Evolutionary conservation across 257 asterid genomes (phyloP).

Genomic region (Leptodermis oblonga): DNA sequence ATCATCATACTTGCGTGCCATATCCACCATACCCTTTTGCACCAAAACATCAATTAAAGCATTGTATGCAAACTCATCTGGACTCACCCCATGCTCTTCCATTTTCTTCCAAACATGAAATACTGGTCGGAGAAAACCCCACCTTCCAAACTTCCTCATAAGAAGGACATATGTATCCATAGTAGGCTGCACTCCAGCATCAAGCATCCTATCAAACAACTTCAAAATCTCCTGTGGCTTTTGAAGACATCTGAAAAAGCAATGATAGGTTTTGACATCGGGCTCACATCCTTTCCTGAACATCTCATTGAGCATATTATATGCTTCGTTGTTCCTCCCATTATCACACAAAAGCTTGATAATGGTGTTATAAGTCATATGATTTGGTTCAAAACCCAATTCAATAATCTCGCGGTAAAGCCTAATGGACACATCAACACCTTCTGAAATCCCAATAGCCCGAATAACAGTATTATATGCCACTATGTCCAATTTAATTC

Average conservation of each 20-base stretch:
- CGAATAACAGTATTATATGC: constrained; percentile 78
- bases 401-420: constrained; percentile 78
- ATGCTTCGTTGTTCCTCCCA: constrained; percentile 72
- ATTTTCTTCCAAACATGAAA: constrained; percentile 67
- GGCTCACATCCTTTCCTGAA: constrained; percentile 60
- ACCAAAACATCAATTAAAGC: constrained; percentile 68
- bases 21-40: constrained; percentile 71
- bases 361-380: constrained; percentile 66
- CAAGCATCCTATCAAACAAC: constrained; percentile 72
- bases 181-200: constrained; percentile 61
- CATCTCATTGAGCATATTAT: constrained; percentile 57
- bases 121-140: constrained; percentile 94
- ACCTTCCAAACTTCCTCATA: constrained; percentile 88
- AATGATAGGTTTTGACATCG: constrained; percentile 56
- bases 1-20: constrained; percentile 75
- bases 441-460: constrained; percentile 71
- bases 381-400: constrained; percentile 60
- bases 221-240: constrained; percentile 72
- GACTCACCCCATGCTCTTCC: constrained; percentile 71
- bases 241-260: constrained; percentile 63
- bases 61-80: constrained; percentile 77
- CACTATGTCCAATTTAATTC: constrained; percentile 62
- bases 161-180: constrained; percentile 91
- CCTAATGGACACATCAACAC: constrained; percentile 67
- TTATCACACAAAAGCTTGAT: constrained; percentile 73